Base-by-base conservation (phyloP, 2,329 filamentous ascomycete species). In the Hypoxylon sp. region DNA sequence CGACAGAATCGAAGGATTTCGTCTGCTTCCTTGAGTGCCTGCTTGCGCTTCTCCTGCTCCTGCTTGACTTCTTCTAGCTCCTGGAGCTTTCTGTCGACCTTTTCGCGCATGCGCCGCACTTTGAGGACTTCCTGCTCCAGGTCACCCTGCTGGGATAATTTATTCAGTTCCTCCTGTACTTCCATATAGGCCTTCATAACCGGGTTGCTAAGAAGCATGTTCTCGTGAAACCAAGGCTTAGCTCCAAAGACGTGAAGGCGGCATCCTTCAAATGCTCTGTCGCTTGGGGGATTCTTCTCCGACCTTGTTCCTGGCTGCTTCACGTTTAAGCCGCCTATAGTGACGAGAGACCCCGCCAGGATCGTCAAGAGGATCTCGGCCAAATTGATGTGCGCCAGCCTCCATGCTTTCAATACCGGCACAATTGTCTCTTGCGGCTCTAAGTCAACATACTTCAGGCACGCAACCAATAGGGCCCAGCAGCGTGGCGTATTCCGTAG, bases 281-380 rank as follows among this genome's bases (percentile, higher is more conserved):
- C n/a, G 6, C 6, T n/a, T 2, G 54, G 61, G 6, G 40, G 40
- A 4, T 58, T 48, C 62, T 35, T 61, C 37, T 55, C 62, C 10
- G 56, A 42, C 49, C 48, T 65, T 14, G 48, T 56, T 6, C 62
- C 62, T 1, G 62, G 50, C 44, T 22, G 37, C 6, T 46, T 27
- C 13, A 65, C 56, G 50, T 65, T 65, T 25, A 65, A 17, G 30
- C 62, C 62, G 6, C 31, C 37, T 13, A 65, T 48, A 2, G 62
- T 55, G 22, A 65, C 25, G 17, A 65, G 50, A 14, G 62, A 65
- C 0, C 62, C 62, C 1, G 62, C 40, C 10, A 65, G n/a, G 3
- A 65, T 37, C 35, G 62, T 65, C 8, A 65, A 10, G 31, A 65
- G 62, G 14, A 65, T 65, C 56, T 65, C 62, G 11, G 55, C 46